Evolutionary conservation across 495 filamentous ascomycete species (phyloP).

Genomic region (Staphylotrichum tortipilum): DNA sequence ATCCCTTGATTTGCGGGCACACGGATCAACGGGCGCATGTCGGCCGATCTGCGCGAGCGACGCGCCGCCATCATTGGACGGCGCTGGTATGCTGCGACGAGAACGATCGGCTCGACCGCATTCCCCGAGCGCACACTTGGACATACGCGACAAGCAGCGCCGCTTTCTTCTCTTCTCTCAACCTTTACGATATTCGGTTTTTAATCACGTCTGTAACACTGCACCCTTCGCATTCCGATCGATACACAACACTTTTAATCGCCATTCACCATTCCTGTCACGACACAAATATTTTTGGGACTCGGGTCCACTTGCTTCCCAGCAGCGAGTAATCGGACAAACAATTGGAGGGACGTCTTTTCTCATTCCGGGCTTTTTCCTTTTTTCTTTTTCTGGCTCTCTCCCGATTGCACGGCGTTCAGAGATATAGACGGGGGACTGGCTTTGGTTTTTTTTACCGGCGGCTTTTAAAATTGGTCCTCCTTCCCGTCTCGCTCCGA

Average conservation of each 20-base stretch:
- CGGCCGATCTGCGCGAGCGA: conserved; percentile 1
- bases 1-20: conserved; percentile 14
- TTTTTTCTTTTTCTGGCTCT: no score
- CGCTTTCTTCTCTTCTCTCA: conserved; percentile 2
- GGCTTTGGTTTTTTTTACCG: conserved; percentile 17
- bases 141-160: no score
- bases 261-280: conserved; percentile 34
- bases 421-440: conserved; percentile 27
- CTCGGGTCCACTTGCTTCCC: conserved; percentile 35
- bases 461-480: no score
- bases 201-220: conserved; percentile 25
- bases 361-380: conserved; percentile 18
- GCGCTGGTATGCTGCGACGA: not conserved
- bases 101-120: no score
- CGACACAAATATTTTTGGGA: conserved; percentile 27
- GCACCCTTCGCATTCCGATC: conserved; percentile 27
- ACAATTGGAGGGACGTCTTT: conserved; percentile 11
- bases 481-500: no score
- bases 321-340: conserved; percentile 22
- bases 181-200: conserved; percentile 15
- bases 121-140: no score
- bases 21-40: conserved; percentile 5
- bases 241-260: conserved; percentile 34
- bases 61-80: not conserved
- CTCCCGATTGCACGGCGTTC: conserved; percentile 29